Conservation (phyloP, 2,329 filamentous ascomycete genomes). For the Volutella citrinella region DNA sequence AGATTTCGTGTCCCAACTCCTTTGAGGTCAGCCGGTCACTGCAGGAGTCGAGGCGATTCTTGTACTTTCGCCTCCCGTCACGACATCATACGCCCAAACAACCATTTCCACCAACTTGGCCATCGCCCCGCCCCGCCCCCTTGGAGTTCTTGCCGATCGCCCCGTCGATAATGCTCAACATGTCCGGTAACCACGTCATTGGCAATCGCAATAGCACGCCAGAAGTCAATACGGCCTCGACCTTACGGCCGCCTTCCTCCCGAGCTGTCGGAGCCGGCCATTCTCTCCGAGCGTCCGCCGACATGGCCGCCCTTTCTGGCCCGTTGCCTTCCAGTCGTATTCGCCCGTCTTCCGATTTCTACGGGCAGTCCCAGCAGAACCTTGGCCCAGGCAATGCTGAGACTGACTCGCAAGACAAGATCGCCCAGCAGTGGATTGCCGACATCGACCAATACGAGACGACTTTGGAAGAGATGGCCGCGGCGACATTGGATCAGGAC, state of each 20-base stretch:
- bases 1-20: conserved; percentile 47
- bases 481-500: conserved; percentile 96
- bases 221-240: conserved; percentile 77
- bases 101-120: conserved; percentile 8
- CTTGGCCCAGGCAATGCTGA: conserved; percentile 68
- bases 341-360: conserved; percentile 92
- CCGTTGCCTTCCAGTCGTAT: conserved; percentile 73
- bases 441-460: conserved; percentile 99
- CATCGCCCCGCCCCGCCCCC: conserved; percentile 7
- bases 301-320: conserved; percentile 80
- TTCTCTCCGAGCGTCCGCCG: conserved; percentile 89
- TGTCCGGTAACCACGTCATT: conserved; percentile 67
- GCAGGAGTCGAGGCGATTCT: conserved; percentile 58
- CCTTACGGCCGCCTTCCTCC: conserved; percentile 78
- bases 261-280: conserved; percentile 75
- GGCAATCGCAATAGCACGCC: conserved; percentile 96
- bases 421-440: conserved; percentile 96
- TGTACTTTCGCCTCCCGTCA: conserved; percentile 18
- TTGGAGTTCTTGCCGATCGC: too few species aligned
- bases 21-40: conserved; percentile 82
- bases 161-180: conserved; percentile 56
- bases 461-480: conserved; percentile 98
- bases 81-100: conserved; percentile 9
- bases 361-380: conserved; percentile 70
- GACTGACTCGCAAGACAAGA: conserved; percentile 81